phyloP scores from a whole-genome alignment of 257 asterid genomes.

The Scutellaria baicalensis region DNA sequence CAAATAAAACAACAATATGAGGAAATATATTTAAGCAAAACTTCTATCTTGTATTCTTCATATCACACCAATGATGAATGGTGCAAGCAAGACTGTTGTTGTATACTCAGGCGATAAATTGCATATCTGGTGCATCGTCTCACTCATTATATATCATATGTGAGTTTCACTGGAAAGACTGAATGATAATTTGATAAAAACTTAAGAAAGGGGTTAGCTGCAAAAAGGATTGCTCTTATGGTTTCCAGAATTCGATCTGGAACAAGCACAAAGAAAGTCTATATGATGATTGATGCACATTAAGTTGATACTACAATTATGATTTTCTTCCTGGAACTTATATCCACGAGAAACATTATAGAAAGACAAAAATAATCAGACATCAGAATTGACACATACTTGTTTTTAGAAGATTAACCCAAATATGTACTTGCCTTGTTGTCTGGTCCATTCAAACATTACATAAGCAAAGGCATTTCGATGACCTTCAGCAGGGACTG shows the following conservation, averaged over 20 bases:
- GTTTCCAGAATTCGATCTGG: not conserved
- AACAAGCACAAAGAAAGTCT: not conserved
- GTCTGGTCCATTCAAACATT: conserved; percentile 91
- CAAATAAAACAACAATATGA: not conserved
- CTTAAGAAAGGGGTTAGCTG: not conserved
- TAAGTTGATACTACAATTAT: not conserved
- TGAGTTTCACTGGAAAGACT: not conserved
- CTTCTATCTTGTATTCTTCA: not conserved
- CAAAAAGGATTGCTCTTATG: not conserved
- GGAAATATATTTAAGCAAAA: not conserved
- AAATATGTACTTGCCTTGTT: conserved; percentile 65
- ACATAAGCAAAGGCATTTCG: conserved; percentile 67
- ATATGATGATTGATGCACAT: not conserved
- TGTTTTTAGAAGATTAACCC: no score
- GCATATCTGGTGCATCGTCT: not conserved
- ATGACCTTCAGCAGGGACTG: conserved; percentile 75
- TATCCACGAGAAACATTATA: not conserved
- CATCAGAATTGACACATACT: conserved; percentile 19
- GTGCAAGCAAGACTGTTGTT: not conserved
- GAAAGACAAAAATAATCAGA: not conserved
- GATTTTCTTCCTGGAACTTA: not conserved
- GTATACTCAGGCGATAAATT: no score
- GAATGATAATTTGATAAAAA: not conserved
- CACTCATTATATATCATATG: not conserved
- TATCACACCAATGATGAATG: not conserved